Evolutionary conservation across 768 basidiomycete species (phyloP), one percentile per base, ranked within the genome.

Genomic region (Suillus decipiens): DNA sequence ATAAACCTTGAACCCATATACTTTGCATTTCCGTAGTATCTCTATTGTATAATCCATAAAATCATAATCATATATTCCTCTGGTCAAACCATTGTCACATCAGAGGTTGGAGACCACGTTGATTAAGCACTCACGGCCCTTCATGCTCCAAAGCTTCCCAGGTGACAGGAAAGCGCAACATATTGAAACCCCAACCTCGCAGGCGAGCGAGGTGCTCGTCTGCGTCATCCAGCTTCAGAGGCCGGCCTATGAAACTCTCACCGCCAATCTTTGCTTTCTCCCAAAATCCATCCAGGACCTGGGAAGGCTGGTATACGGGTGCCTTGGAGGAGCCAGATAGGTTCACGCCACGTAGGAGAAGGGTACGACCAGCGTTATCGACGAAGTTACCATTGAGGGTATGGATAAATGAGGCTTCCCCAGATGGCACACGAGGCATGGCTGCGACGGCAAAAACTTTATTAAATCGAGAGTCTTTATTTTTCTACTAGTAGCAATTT

Each of bases 91-190:
- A 58, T 43, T 50, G 58, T 67, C 36, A n/a, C n/a, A 61, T 42
- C 24, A 19, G 17, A 28, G 22, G 47, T 57, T 48, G 12, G 9
- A 19, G 33, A 37, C 41, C 63, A 61, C n/a, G 24, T 34, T 54
- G 37, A 67, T 48, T 34, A 24, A 47, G 0, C 1, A 89, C 96
- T 86, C 74, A 97, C 95, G 97, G 97, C 73, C 95, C 96, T 63
- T 84, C 88, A 73, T 94, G 95, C 75, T 99, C 97, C 15, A 99
- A 76, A 0, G 93, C 84, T 72, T 99, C 97, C 97, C 97, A 99
- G 1, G 92, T 89, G 19, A 98, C 82, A 10, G 92, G 83, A 76
- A 88, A 87, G 47, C 89, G 80, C 19, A 99, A 77, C 71, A 90
- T 80, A 70, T 94, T 97, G 77, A 95, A 99, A 0, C 97, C 97